These are phyloP conservation scores for Aspergillus vadensis DNA, from an alignment of 2,329 filamentous ascomycete genomes.

Conservation along the genomic window DNA sequence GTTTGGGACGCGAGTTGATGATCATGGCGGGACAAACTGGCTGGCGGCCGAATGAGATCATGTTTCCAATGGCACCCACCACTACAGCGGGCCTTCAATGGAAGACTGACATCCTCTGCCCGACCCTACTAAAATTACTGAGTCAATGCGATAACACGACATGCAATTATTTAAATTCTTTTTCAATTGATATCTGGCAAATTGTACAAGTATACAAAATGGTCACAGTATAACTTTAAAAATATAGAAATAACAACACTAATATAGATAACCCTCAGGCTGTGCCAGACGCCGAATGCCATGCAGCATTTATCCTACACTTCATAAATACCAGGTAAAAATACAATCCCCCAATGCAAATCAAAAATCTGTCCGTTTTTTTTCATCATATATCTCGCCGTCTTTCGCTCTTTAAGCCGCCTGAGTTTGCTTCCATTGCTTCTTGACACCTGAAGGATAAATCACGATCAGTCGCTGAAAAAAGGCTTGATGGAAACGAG, in stretches of 20 bases:
- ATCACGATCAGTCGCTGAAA: conserved; percentile 5
- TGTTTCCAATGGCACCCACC: conserved; percentile 3
- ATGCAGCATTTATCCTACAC: conserved; percentile 39
- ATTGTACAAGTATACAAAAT: conserved; percentile 8
- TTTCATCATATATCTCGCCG: conserved; percentile 10
- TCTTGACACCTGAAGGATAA: conserved; percentile 44
- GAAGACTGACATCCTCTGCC: background rate
- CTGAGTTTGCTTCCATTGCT: conserved; percentile 46
- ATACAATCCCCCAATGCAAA: conserved; percentile 16
- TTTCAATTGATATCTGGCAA: background rate
- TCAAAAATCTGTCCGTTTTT: conserved; percentile 8
- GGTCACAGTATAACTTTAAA: background rate
- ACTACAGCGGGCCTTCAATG: background rate
- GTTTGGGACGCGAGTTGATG: background rate
- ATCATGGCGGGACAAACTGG: background rate
- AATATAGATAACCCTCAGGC: conserved; percentile 19
- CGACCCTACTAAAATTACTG: background rate
- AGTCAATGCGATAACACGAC: no score
- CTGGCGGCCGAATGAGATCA: conserved; percentile 7
- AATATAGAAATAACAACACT: background rate
- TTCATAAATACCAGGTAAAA: conserved; percentile 28
- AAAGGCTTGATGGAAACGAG: background rate
- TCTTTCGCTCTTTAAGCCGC: conserved; percentile 28
- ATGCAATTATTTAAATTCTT: no score
- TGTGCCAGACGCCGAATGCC: conserved; percentile 41